phyloP scores from a whole-genome alignment of 768 basidiomycete genomes.

The Phylloporus sp. region DNA sequence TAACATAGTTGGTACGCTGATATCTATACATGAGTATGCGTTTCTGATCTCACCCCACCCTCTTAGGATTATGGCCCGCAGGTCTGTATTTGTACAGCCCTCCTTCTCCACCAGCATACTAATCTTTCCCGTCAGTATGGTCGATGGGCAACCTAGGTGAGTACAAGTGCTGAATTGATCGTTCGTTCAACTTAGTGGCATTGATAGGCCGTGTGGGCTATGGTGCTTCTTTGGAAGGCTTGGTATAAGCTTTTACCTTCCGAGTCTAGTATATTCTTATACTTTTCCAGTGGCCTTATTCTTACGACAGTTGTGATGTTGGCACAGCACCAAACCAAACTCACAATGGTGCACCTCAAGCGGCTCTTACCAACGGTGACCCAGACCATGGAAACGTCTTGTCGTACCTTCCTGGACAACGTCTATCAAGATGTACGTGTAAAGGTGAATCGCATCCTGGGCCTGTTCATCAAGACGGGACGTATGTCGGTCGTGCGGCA shows the following conservation, averaged over 20 bases:
- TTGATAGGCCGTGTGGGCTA: conserved; percentile 73
- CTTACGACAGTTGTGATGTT: conserved; percentile 85
- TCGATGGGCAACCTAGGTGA: conserved; percentile 74
- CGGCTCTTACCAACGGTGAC: conserved; percentile 63
- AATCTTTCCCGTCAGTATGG: conserved; percentile 44
- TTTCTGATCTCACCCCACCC: background rate
- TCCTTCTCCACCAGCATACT: conserved; percentile 6
- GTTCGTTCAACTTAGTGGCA: background rate
- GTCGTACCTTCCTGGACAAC: conserved; percentile 86
- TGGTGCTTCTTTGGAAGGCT: conserved; percentile 82
- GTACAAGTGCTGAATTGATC: conserved; percentile 3
- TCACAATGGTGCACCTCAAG: conserved; percentile 54
- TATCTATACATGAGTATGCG: background rate
- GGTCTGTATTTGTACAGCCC: conserved; percentile 14
- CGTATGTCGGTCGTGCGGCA: conserved; percentile 75
- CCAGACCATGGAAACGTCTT: conserved; percentile 47
- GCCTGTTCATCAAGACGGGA: conserved; percentile 69
- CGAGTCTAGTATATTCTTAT: conserved; percentile 3
- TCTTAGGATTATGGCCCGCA: conserved; percentile 70
- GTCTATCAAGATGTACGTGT: conserved; percentile 87
- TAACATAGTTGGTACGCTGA: conserved; percentile 38
- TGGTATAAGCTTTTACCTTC: conserved; percentile 41
- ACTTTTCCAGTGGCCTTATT: conserved; percentile 66
- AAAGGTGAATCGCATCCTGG: conserved; percentile 83
- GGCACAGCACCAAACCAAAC: conserved; percentile 90